phyloP scores from a whole-genome alignment of 768 basidiomycete species.

The Mycena belliarum region DNA sequence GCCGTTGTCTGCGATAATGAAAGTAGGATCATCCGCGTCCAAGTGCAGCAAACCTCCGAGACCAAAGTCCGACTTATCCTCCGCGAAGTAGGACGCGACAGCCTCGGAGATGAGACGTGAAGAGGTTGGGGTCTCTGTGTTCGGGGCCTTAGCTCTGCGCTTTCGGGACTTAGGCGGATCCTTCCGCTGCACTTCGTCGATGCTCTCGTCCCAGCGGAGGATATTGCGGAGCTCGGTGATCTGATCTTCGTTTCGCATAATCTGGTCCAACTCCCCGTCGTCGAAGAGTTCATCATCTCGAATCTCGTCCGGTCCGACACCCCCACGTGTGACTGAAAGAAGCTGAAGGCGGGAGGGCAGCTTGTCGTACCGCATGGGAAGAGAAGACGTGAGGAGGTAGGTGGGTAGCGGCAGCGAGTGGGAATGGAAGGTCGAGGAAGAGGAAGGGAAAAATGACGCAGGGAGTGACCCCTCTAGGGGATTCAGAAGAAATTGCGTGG shows the following conservation, averaged over 20 bases:
- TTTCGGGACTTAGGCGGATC: slow-evolving; percentile 3
- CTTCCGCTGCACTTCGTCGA: slow-evolving; percentile 9
- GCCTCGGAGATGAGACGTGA: slow-evolving; percentile 7
- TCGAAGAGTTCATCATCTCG: slow-evolving; percentile 72
- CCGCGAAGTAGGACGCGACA: slow-evolving; percentile 10
- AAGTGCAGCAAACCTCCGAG: slow-evolving; percentile 8
- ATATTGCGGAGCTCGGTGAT: slow-evolving; percentile 39
- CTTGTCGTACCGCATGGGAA: slow-evolving; percentile 27
- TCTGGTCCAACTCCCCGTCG: slow-evolving; percentile 64
- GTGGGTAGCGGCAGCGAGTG: slow-evolving; percentile 41
- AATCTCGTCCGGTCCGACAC: slow-evolving; percentile 49
- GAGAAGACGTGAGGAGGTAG: slow-evolving; percentile 51
- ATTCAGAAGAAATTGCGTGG: slow-evolving; percentile 58
- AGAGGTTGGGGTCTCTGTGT: slow-evolving; percentile 12
- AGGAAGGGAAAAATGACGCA: slow-evolving; percentile 9
- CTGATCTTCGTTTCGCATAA: slow-evolving; percentile 58
- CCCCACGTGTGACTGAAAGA: slow-evolving; percentile 59
- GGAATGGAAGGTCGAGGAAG: slow-evolving; percentile 12
- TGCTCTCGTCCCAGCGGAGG: slow-evolving; percentile 31
- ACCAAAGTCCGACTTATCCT: slow-evolving; percentile 14
- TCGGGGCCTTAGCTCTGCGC: not conserved
- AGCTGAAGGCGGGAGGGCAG: slow-evolving; percentile 68
- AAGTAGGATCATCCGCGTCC: slow-evolving; percentile 22
- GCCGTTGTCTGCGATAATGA: slow-evolving; percentile 45
- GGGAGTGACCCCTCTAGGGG: slow-evolving; percentile 45